Base-by-base conservation (phyloP, 352 stramenopile species). In the Thalassiosira delicatula region DNA sequence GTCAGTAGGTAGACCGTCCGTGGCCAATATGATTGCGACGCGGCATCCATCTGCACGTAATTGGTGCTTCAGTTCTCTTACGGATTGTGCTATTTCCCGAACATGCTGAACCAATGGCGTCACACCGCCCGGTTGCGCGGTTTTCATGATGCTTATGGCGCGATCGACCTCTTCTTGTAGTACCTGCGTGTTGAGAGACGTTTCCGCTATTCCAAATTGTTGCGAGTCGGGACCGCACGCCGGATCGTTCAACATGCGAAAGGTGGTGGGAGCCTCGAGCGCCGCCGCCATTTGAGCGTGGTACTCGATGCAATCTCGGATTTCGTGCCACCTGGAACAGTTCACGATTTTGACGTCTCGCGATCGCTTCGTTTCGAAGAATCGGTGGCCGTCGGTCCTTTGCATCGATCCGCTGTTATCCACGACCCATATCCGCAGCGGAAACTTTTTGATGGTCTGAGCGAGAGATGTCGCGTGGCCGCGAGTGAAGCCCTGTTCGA, bases 351-450 rank as follows among this genome's bases (percentile, higher is more conserved):
- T 79, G n/a, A n/a, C 19, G 79, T 53, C 12, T 27, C 75, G 21
- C 53, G 40, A 49, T 76, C 83, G 12, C 60, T 67, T 49, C 53
- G n/a, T n/a, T n/a, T n/a, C 33, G 30, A 93, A 54, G 35, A 93
- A 68, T 5, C 60, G 37, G 67, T 90, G 61, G 17, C 90, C 90
- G 78, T 93, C 88, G 7, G 30, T 32, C 29, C 72, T 87, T 12
- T 65, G 63, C 90, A 94, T 94, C 14, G 73, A 88, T 12, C 85
- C 84, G 27, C 78, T 90, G 68, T 94, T 94, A 70, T 94, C 90
- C 17, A 93, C 65, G 29, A 93, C 61, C 90, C 90, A 94, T 65
- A 90, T 88, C 29, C 84, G 85, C 37, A 89, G 69, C 17, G 86
- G 74, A 37, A 87, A 88, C 17, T 29, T 72, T 5, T 70, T 37